Base-by-base conservation (phyloP, 2,329 filamentous ascomycete genomes). In the Phialophora tarda region DNA sequence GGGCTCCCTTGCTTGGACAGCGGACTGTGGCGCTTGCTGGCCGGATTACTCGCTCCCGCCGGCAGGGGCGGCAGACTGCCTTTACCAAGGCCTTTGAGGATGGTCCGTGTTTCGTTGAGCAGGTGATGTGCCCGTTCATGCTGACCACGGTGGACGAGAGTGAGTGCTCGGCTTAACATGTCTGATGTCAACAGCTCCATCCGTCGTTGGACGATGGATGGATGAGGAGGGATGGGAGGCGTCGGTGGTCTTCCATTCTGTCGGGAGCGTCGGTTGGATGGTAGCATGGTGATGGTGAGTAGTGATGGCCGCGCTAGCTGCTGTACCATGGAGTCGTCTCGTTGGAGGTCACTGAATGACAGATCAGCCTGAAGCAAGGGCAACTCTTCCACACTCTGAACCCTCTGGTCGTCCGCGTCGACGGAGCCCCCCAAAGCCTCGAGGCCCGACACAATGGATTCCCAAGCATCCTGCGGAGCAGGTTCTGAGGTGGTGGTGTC, bases 161-260 rank as follows among this genome's bases (percentile, higher is more conserved):
- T 97, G 67, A 99, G 82, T 14, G 95, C 93, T 65, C 95, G 86
- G 7, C 92, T 96, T 69, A 99, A 86, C 95, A 99, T 99, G 77
- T 99, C 95, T 1, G 94, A 98, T 2, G 95, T 98, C 61, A 99
- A 85, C 32, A 99, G 84, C 79, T 99, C 95, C 95, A 99, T 99
- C 54, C 95, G 90, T 48, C 95, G 88, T 80, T 99, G 95, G 6
- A 99, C 94, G 66, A 99, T 93, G 69, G 90, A 92, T 4, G 95
- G 93, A 76, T 98, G 95, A 54, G 95, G 94, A 14, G 95, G 95
- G 68, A 99, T 99, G 0, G 93, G 91, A 14, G 93, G 92, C 17
- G 88, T 86, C n/a, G 67, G 48, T 63, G 85, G 79, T 67, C 83
- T 77, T 57, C 77, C 79, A 47, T 77, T 78, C 71, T 86, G 81